A percentile compares a stretch with the other conserved stretches of the same genome.
Evolutionary conservation across 352 stramenopile genomes (phyloP).

Genomic region (Pythium volutum): DNA sequence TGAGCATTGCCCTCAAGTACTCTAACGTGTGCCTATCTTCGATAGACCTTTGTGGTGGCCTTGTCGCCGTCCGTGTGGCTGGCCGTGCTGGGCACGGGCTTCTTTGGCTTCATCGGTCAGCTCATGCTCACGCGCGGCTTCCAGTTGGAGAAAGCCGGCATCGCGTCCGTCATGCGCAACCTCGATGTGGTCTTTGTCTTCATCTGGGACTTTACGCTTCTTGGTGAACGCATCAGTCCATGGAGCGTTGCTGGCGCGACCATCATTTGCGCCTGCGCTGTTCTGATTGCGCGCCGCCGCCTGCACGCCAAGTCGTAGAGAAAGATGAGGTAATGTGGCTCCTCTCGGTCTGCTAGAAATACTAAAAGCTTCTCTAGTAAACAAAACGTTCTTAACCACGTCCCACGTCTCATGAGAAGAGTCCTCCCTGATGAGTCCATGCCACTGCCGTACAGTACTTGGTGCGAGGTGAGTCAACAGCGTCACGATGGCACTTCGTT

Average conservation of each 20-base stretch:
- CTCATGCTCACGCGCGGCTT: constrained; percentile 60
- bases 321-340: neutral
- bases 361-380: too few species aligned
- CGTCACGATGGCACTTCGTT: too few species aligned
- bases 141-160: constrained; percentile 54
- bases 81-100: constrained; percentile 37
- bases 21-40: neutral
- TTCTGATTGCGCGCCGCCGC: constrained; percentile 30
- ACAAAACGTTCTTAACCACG: too few species aligned
- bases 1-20: too few species aligned
- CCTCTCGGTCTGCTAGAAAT: too few species aligned
- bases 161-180: constrained; percentile 48
- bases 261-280: constrained; percentile 32
- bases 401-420: too few species aligned
- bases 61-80: constrained; percentile 37
- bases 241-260: constrained; percentile 43
- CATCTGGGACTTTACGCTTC: constrained; percentile 42
- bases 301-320: constrained; percentile 5
- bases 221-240: constrained; percentile 37
- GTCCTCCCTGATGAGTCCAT: too few species aligned
- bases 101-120: constrained; percentile 46
- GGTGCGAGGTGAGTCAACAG: too few species aligned
- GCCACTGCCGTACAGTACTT: too few species aligned
- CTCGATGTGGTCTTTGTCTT: constrained; percentile 60
- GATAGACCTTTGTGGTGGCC: constrained; percentile 29